A percentile compares a stretch with the other conserved stretches of the same genome.
These are phyloP conservation scores for Globisporangium megalacanthum DNA, from an alignment of 352 stramenopile genomes.

Conservation along the genomic window DNA sequence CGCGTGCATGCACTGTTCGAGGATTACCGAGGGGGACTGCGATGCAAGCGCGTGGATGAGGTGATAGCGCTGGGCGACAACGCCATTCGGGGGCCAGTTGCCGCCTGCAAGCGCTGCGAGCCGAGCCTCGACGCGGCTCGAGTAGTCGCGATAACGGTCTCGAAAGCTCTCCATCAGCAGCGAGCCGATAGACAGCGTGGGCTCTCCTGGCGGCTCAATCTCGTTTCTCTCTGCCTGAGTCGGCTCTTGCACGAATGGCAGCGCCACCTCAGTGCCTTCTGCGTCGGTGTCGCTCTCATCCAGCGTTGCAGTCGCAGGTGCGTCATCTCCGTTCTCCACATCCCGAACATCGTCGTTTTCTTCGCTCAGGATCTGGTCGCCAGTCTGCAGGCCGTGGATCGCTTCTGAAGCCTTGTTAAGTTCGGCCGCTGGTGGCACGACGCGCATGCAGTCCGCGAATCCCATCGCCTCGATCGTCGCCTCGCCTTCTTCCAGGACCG, in stretches of 20 bases:
- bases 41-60: slow-evolving; percentile 37
- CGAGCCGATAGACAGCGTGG: slow-evolving; percentile 23
- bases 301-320: slow-evolving; percentile 1
- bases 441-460: slow-evolving; percentile 22
- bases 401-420: neutral
- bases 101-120: slow-evolving; percentile 1
- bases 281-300: neutral
- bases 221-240: slow-evolving; percentile 31
- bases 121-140: slow-evolving; percentile 15
- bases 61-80: slow-evolving; percentile 15
- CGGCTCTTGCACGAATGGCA: slow-evolving; percentile 10
- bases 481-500: slow-evolving; percentile 21
- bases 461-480: slow-evolving; percentile 16
- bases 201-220: slow-evolving; percentile 27
- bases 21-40: slow-evolving; percentile 39
- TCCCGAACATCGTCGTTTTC: slow-evolving; percentile 1
- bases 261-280: neutral
- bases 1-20: slow-evolving; percentile 50
- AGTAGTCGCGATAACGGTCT: slow-evolving; percentile 29
- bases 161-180: slow-evolving; percentile 24
- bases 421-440: neutral
- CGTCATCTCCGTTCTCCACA: slow-evolving; percentile 12
- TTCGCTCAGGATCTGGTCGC: neutral
- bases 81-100: neutral
- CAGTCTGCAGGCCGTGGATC: too few relatives aligned